Evolutionary conservation across 176 grass and related monocot genomes (phyloP), one percentile per base, ranked within the genome.

Genomic region (Oryza nivara): DNA sequence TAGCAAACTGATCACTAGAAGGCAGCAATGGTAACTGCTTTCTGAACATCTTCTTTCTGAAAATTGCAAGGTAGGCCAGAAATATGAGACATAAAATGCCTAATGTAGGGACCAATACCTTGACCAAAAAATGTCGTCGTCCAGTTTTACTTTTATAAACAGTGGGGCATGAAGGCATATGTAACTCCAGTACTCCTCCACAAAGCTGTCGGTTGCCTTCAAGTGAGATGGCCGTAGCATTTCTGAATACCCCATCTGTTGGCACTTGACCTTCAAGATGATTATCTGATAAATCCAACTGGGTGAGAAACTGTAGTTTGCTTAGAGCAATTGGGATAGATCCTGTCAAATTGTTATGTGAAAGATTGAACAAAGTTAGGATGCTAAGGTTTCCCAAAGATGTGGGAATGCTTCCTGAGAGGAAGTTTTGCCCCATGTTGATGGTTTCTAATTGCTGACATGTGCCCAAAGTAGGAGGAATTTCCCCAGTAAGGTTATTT

Each of bases 401-500:
- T 35, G 10, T 6, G 1, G 85, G 78, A 45, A 87, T 76, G 64
- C 85, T 82, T 81, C 71, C 85, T n/a, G 85, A 87, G 11, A 87
- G 85, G 12, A 81, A 68, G 63, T 87, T 87, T 19, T 0, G 40
- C 10, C 56, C 71, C 63, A 87, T 68, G 16, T 10, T 23, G 61
- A 81, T 54, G 36, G 60, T 20, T 75, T 75, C 67, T 69, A 89
- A 76, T 20, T 82, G 11, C 14, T 49, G 60, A 34, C 83, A 92
- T 38, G 41, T 9, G 20, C 74, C 80, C 2, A 92, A 19, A 45
- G 83, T 48, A 36, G 19, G 6, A 9, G 90, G 90, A 65, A 87
- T 89, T 75, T 83, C 74, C 43, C 90, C 90, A 0, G 19, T 68
- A 56, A 91, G 68, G 17, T 90, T 82, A 80, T 90, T 92, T 10